These are phyloP conservation scores for Aspergillus diversus DNA, from an alignment of 495 filamentous ascomycete genomes.

Conservation along the genomic window DNA sequence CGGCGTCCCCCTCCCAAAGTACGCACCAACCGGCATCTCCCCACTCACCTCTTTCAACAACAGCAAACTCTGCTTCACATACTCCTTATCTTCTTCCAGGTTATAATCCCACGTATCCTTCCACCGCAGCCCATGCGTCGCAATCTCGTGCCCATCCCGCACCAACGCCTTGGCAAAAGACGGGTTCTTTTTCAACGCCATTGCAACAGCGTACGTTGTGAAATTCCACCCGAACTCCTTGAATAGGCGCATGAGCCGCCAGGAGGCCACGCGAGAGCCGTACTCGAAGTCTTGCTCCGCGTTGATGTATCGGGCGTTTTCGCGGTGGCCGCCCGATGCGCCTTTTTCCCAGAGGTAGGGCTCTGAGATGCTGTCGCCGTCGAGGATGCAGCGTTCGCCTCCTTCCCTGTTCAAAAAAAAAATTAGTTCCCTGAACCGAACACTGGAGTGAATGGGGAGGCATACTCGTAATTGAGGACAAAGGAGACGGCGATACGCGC, in stretches of 20 bases:
- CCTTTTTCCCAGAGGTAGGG: constrained; percentile 24
- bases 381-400: constrained; percentile 22
- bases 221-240: constrained; percentile 21
- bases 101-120: constrained; percentile 10
- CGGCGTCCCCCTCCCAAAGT: constrained; percentile 14
- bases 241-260: constrained; percentile 22
- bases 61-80: constrained; percentile 4
- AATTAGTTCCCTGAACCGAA: too few relatives aligned
- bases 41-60: constrained; percentile 13
- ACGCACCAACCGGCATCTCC: constrained; percentile 17
- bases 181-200: constrained; percentile 18
- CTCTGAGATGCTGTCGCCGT: constrained; percentile 16
- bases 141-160: constrained; percentile 12
- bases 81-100: constrained; percentile 11
- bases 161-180: constrained; percentile 4
- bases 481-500: constrained; percentile 18
- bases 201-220: constrained; percentile 18
- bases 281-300: constrained; percentile 18
- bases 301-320: constrained; percentile 12
- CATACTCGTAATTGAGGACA: constrained; percentile 17
- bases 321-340: constrained; percentile 9
- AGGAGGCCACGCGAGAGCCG: constrained; percentile 8
- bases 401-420: too few relatives aligned
- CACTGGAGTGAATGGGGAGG: neutral
- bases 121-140: constrained; percentile 7